Percentiles rank a stretch among this genome's conserved stretches.
Conservation (phyloP, 2,329 filamentous ascomycete species). For the Cladosporium sp. region DNA sequence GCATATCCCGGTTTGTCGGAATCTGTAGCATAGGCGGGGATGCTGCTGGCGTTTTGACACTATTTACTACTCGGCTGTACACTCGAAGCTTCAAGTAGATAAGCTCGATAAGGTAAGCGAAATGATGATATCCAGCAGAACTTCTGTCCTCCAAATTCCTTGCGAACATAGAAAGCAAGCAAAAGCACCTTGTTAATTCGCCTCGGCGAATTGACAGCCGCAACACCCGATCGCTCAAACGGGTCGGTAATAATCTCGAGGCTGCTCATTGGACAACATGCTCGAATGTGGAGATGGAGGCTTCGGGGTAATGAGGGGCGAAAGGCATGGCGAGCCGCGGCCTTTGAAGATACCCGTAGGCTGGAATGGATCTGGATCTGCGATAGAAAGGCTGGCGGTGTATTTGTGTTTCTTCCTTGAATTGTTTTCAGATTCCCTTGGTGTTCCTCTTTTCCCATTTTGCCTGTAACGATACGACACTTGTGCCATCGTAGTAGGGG, state of each 20-base stretch:
- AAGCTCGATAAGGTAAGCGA: too few species aligned
- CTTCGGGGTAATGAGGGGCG: conserved; percentile 13
- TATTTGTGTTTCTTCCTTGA: background rate
- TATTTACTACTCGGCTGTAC: too few species aligned
- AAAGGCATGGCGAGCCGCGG: background rate
- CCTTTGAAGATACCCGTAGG: background rate
- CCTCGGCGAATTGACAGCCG: background rate
- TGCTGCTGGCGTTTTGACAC: too few species aligned
- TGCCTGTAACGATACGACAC: background rate
- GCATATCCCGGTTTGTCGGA: too few species aligned
- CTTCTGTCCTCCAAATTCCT: background rate
- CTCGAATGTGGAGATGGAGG: background rate
- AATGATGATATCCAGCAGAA: background rate
- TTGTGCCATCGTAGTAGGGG: background rate
- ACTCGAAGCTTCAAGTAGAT: too few species aligned
- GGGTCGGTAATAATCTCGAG: background rate
- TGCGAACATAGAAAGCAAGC: background rate
- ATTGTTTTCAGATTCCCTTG: background rate
- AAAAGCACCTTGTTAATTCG: background rate
- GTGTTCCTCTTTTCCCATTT: background rate
- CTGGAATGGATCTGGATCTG: background rate
- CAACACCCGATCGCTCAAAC: background rate
- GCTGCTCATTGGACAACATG: background rate
- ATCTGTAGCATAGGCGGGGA: too few species aligned
- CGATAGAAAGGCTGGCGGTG: background rate